These are phyloP conservation scores for Dictyostelium purpureum DNA, from an alignment of 78 protist genomes.

Conservation along the genomic window DNA sequence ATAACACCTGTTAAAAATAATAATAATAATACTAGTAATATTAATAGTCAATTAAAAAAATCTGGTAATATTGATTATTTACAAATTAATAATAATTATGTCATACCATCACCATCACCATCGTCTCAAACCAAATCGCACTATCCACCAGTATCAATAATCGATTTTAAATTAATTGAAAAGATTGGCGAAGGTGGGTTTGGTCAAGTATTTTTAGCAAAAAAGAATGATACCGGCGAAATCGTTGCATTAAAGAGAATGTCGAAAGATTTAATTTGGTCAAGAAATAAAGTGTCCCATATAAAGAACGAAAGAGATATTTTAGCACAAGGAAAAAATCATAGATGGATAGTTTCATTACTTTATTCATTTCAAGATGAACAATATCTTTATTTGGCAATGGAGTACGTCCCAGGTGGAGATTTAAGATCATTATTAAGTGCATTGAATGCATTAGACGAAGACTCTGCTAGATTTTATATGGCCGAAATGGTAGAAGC, in stretches of 20 bases:
- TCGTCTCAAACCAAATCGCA: not conserved
- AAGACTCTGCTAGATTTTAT: conserved; percentile 84
- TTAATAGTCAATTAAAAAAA: not conserved
- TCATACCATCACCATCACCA: conserved; percentile 90
- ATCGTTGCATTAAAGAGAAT: conserved; percentile 90
- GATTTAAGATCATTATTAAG: conserved; percentile 84
- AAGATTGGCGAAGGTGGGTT: conserved; percentile 86
- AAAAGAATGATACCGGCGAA: conserved; percentile 77
- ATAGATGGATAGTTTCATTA: conserved; percentile 71
- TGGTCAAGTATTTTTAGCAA: conserved; percentile 84
- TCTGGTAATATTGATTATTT: conserved; percentile 16
- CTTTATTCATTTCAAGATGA: conserved; percentile 88
- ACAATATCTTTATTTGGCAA: conserved; percentile 74
- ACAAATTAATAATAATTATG: conserved; percentile 46
- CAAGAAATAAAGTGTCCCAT: conserved; percentile 61
- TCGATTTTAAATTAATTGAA: conserved; percentile 71
- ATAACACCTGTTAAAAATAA: not conserved
- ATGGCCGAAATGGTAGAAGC: conserved; percentile 89
- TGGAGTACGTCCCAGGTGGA: conserved; percentile 94
- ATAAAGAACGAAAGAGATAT: conserved; percentile 78
- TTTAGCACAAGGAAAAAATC: conserved; percentile 53
- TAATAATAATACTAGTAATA: not conserved
- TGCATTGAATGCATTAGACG: conserved; percentile 55
- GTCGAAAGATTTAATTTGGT: conserved; percentile 74
- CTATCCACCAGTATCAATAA: conserved; percentile 20